phyloP scores from a whole-genome alignment of 768 basidiomycete species.

The Lentinula guzmanii region DNA sequence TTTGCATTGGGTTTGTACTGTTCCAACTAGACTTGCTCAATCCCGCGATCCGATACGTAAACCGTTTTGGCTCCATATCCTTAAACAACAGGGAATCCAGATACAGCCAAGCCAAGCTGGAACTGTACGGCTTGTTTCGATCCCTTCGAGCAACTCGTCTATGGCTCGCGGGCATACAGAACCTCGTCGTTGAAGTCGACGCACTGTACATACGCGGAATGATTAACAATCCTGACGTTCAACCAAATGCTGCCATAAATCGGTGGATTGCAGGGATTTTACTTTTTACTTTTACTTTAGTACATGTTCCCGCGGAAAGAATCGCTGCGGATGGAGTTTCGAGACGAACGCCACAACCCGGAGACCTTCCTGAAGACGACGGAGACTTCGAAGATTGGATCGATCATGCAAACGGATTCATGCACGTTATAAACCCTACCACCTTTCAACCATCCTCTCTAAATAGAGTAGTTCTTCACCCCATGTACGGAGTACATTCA shows the following conservation, averaged over 20 bases:
- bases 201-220: background rate
- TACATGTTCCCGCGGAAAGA: no score
- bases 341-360: no score
- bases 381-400: no score
- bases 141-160: background rate
- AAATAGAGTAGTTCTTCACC: background rate
- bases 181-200: background rate
- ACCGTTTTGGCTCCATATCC: background rate
- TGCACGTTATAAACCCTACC: no score
- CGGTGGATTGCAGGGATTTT: no score
- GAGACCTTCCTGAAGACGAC: no score
- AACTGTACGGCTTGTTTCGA: background rate
- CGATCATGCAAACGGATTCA: no score
- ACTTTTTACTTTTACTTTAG: no score
- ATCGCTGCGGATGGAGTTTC: no score
- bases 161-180: background rate
- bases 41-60: background rate
- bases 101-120: background rate
- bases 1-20: constrained; percentile 20
- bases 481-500: no score
- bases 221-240: no score
- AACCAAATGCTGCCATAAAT: no score
- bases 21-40: constrained; percentile 15
- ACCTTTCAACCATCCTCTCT: background rate
- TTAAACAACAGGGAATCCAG: background rate